Percentiles rank a stretch among this genome's conserved stretches.
Evolutionary conservation across 352 stramenopile genomes (phyloP).

Genomic region (Globisporangium spiculum): DNA sequence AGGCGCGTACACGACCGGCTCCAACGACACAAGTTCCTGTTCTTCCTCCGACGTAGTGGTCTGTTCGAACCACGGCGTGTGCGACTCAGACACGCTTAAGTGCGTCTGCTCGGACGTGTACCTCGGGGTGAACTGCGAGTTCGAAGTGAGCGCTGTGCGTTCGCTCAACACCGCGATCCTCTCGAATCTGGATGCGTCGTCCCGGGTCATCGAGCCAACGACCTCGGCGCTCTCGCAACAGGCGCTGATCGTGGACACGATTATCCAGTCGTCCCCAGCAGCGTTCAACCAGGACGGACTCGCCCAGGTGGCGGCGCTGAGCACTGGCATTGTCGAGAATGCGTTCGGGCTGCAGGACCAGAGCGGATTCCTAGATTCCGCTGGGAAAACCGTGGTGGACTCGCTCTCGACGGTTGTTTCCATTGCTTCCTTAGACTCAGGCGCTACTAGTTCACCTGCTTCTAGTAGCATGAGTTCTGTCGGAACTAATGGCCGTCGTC

Average conservation of each 20-base stretch:
- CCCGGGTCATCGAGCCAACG: conserved; percentile 36
- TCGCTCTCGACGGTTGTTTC: conserved; percentile 42
- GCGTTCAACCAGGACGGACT: conserved; percentile 35
- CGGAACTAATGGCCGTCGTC: conserved; percentile 9
- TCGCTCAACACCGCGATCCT: conserved; percentile 44
- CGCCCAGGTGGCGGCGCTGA: conserved; percentile 36
- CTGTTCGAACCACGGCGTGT: conserved; percentile 37
- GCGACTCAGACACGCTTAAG: conserved; percentile 21
- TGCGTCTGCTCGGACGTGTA: conserved; percentile 40
- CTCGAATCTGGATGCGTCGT: conserved; percentile 26
- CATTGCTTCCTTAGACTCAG: conserved; percentile 13
- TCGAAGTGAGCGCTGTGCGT: conserved; percentile 33
- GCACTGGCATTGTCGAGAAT: conserved; percentile 37
- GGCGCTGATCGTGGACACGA: conserved; percentile 38
- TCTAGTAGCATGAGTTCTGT: neutral
- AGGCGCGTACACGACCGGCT: conserved; percentile 23
- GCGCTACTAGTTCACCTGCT: neutral
- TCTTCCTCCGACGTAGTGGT: neutral
- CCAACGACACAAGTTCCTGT: neutral
- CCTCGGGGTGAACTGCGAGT: conserved; percentile 43
- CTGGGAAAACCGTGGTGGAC: conserved; percentile 35
- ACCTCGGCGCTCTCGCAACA: conserved; percentile 49
- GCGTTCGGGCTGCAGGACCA: conserved; percentile 41
- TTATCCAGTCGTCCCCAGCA: conserved; percentile 35
- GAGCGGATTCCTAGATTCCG: conserved; percentile 37